Percentiles rank a stretch among this genome's conserved stretches.
These are phyloP conservation scores for Cyclotella atomus DNA, from an alignment of 108 stramenopile species.

Conservation along the genomic window DNA sequence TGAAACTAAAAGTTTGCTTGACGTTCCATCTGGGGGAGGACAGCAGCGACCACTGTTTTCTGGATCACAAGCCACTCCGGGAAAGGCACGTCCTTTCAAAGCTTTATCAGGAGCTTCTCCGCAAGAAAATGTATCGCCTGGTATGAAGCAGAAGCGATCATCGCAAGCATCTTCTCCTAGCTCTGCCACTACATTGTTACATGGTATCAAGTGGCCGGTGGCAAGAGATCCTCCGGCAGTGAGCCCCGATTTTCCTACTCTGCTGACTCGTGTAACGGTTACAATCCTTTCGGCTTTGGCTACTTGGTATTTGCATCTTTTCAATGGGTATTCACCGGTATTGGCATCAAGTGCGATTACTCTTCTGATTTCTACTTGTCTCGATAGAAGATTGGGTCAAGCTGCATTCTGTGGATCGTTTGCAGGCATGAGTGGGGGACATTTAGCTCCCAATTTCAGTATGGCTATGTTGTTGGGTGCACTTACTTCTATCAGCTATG, in stretches of 20 bases:
- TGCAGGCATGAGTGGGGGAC: constrained; percentile 61
- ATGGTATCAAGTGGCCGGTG: constrained; percentile 18
- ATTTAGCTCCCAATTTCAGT: constrained; percentile 21
- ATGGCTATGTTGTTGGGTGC: constrained; percentile 34
- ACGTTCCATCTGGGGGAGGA: neutral
- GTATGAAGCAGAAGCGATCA: neutral
- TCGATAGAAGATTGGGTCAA: constrained; percentile 54
- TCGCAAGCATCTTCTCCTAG: neutral
- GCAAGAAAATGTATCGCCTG: constrained; percentile 9
- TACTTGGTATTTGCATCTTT: constrained; percentile 53
- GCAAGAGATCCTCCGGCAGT: constrained; percentile 27
- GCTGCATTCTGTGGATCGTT: constrained; percentile 66
- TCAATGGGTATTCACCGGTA: constrained; percentile 49
- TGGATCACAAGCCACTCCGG: constrained; percentile 3
- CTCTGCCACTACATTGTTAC: constrained; percentile 14
- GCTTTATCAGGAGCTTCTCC: neutral
- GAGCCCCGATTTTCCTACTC: constrained; percentile 39
- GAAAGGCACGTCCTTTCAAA: constrained; percentile 16
- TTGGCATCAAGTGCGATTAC: constrained; percentile 55
- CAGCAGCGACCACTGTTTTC: constrained; percentile 9
- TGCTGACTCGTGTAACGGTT: constrained; percentile 29
- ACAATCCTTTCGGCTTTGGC: constrained; percentile 38
- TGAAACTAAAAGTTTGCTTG: constrained; percentile 2
- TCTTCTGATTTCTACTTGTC: constrained; percentile 41
- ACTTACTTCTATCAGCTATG: constrained; percentile 53